A percentile compares a stretch with the other conserved stretches of the same genome.
Conservation (phyloP, 805 yeast genomes). For the Zygosaccharomyces gambellarensis region DNA sequence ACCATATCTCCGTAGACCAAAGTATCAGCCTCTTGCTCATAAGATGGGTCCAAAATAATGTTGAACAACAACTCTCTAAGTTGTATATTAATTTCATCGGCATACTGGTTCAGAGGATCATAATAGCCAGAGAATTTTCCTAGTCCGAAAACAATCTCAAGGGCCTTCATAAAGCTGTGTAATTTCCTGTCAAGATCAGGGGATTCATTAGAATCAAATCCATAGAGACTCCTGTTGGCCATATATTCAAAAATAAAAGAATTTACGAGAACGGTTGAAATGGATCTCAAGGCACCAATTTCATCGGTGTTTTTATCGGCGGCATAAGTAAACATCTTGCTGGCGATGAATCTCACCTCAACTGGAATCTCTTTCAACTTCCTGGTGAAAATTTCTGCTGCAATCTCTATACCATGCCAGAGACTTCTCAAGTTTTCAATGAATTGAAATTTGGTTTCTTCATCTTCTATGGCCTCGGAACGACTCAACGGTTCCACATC, state of each 20-base stretch:
- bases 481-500: slow-evolving; percentile 39
- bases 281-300: slow-evolving; percentile 59
- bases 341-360: slow-evolving; percentile 53
- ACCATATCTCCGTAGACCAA: slow-evolving; percentile 33
- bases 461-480: slow-evolving; percentile 76
- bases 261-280: slow-evolving; percentile 35
- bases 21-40: slow-evolving; percentile 28
- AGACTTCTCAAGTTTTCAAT: slow-evolving; percentile 68
- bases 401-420: slow-evolving; percentile 63
- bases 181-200: slow-evolving; percentile 16
- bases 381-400: slow-evolving; percentile 45
- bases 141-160: slow-evolving; percentile 27
- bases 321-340: slow-evolving; percentile 39
- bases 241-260: slow-evolving; percentile 25
- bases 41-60: slow-evolving; percentile 28
- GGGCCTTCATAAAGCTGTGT: slow-evolving; percentile 17
- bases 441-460: slow-evolving; percentile 64
- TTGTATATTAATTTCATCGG: slow-evolving; percentile 28
- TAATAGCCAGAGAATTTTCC: slow-evolving; percentile 27
- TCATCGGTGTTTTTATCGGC: slow-evolving; percentile 52
- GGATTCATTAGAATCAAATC: slow-evolving; percentile 11
- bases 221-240: slow-evolving; percentile 22
- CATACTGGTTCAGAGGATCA: slow-evolving; percentile 34
- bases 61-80: slow-evolving; percentile 24
- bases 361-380: slow-evolving; percentile 47